Evolutionary conservation across 2,329 filamentous ascomycete genomes (phyloP), one percentile per base, ranked within the genome.

Genomic region (Cercospora beticola): DNA sequence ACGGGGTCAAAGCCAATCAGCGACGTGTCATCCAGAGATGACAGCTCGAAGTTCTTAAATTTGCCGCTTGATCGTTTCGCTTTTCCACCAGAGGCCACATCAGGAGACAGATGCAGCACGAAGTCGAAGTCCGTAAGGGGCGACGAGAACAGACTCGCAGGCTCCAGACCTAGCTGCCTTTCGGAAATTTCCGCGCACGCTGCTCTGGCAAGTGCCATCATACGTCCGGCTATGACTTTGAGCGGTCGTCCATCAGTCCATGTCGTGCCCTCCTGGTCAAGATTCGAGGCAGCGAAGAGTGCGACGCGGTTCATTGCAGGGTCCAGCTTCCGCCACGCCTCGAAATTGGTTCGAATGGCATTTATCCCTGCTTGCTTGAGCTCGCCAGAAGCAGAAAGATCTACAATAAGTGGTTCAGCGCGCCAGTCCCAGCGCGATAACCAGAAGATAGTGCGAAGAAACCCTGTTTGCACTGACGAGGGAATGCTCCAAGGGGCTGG

Each of bases 391-490:
- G 71, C 74, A 30, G 74, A 74, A 28, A 92, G 86, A 78, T 97
- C 93, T 28, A 97, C 85, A 36, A 97, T 85, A 33, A 98, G 84
- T 1, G 95, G 91, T 64, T 93, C 90, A 7, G 89, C 85, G 30
- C 92, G 88, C 95, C 95, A 99, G 78, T 98, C 93, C 93, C 95
- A 99, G 52, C 89, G 86, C 1, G 93, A 88, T 14, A 99, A 84
- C 78, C 94, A 91, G 33, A 90, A 83, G 1, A 99, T 83, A 0
- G 92, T 92, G 23, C 94, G 89, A 30, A 97, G 81, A 77, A 99
- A 94, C 4, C 92, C 95, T 0, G 90, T 90, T 74, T 89, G 89
- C 9, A 90, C 85, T 73, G 90, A 94, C 0, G 91, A 90, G 0
- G 96, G 94, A 0, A 86, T 82, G 43, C 86, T 82, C 90, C 92